Evolutionary conservation across 2,329 filamentous ascomycete genomes (phyloP), one percentile per base, ranked within the genome.

Genomic region (Remersonia thermophila): DNA sequence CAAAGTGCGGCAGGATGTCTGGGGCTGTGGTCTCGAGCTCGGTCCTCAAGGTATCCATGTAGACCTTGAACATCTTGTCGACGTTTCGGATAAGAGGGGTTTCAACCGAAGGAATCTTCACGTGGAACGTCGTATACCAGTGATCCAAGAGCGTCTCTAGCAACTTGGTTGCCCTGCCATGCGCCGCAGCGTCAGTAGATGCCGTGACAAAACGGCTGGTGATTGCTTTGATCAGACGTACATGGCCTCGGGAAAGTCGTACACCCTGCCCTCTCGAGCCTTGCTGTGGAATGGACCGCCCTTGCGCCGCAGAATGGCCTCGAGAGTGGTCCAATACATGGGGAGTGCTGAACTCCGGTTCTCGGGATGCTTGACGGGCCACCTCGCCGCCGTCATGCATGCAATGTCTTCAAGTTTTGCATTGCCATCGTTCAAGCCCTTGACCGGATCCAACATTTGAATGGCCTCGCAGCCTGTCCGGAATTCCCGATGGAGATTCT

Each of bases 221-320:
- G 14, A 11, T 13, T 20, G 20, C 20, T 9, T 23, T 6, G 20
- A 9, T 23, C n/a, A n/a, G 9, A 23, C 20, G 5, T 23, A 23
- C 20, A 23, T 23, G 5, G 9, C 9, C 20, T 9, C 9, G 3
- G 30, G 29, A 12, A 39, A 37, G 34, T 40, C 20, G 17, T 39
- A 38, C 13, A 15, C 25, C 14, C 17, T 13, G n/a, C 16, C 15
- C 18, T 29, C 26, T 7, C 13, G 8, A 3, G 10, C 18, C 11
- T 13, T 14, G 30, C 25, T 18, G 7, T 10, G 25, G 27, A 34
- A 40, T n/a, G 35, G 39, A 3, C 39, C 39, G 6, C 39, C 39
- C 9, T 31, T 14, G 13, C 32, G 27, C 13, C 13, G 34, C 6
- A 37, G 27, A 14, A 41, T 37, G 3, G 39, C 39, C 3, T 27